phyloP scores from a whole-genome alignment of 2,329 filamentous ascomycete species.

The Aspergillus brasiliensis region DNA sequence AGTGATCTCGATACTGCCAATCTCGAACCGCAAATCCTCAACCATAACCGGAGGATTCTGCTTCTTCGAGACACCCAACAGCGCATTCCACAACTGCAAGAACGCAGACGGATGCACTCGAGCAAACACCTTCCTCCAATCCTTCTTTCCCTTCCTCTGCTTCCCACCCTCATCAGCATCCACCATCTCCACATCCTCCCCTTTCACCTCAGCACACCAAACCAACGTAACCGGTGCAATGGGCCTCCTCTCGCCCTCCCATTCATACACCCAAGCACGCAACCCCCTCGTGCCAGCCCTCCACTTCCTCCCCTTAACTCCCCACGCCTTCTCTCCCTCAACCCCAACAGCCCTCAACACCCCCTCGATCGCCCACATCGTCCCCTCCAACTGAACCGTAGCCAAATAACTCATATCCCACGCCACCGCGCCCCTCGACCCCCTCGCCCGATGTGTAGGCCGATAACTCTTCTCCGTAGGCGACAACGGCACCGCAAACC shows the following conservation, averaged over 20 bases:
- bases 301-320: slow-evolving; percentile 70
- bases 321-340: slow-evolving; percentile 61
- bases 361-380: slow-evolving; percentile 62
- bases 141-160: slow-evolving; percentile 29
- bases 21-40: slow-evolving; percentile 70
- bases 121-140: slow-evolving; percentile 63
- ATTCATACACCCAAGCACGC: slow-evolving; percentile 61
- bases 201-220: slow-evolving; percentile 62
- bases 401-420: slow-evolving; percentile 97
- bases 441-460: slow-evolving; percentile 77
- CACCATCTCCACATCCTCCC: slow-evolving; percentile 41
- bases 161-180: slow-evolving; percentile 26
- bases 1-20: slow-evolving; percentile 70
- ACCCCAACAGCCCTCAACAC: slow-evolving; percentile 69
- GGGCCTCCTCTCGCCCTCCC: slow-evolving; percentile 54
- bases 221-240: slow-evolving; percentile 75
- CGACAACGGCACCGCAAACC: slow-evolving; percentile 80
- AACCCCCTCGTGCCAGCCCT: slow-evolving; percentile 61
- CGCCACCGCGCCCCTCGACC: slow-evolving; percentile 73
- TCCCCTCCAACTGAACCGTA: slow-evolving; percentile 76
- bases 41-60: slow-evolving; percentile 64
- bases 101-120: slow-evolving; percentile 80
- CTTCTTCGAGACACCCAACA: slow-evolving; percentile 60
- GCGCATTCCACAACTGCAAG: slow-evolving; percentile 64
- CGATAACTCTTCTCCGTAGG: slow-evolving; percentile 89